Evolutionary conservation across 2,329 filamentous ascomycete species (phyloP), one percentile per base, ranked within the genome.

Genomic region (Neopestalotiopsis sp.): DNA sequence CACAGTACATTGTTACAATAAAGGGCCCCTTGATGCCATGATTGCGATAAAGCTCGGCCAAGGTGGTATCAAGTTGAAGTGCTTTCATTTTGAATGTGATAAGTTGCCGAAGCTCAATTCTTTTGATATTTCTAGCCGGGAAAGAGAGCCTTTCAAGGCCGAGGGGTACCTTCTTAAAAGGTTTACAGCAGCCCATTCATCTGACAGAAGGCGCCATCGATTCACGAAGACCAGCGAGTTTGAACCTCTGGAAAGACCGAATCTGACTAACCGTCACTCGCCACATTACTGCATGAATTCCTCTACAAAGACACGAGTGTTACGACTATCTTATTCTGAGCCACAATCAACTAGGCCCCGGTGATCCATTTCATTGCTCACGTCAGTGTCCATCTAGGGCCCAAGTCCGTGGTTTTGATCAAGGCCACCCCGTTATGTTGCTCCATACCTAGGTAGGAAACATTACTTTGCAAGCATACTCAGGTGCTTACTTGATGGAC

Each of bases 261-360:
- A 52, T 52, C 45, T 52, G 45, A 52, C n/a, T 24, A n/a, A 2
- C 9, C 3, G 17, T 52, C 10, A 17, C 34, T 6, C 45, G 45
- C 45, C 45, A 4, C 20, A 52, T 52, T n/a, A 52, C 45, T 52
- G 45, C 45, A 52, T 38, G n/a, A 52, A 24, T 52, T 7, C 45
- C 45, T 52, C 42, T 2, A 24, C 34, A 20, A 17, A 52, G 17
- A 4, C n/a, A 7, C n/a, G 20, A 3, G n/a, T 28, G 24, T 28
- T 28, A 28, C 24, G 45, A 10, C 63, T 79, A 77, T 75, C 76
- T 81, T 13, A 67, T 74, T 38, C 34, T 56, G 68, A 71, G 70
- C 73, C 76, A 17, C 64, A 52, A 28, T 28, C 24, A 28, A 28
- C 63, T 17, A 40, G 12, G 20, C 17, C 56, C 38, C 24, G 28